Base-by-base conservation (phyloP, 192 early-diverging fungal species). In the Allomyces macrogynus region DNA sequence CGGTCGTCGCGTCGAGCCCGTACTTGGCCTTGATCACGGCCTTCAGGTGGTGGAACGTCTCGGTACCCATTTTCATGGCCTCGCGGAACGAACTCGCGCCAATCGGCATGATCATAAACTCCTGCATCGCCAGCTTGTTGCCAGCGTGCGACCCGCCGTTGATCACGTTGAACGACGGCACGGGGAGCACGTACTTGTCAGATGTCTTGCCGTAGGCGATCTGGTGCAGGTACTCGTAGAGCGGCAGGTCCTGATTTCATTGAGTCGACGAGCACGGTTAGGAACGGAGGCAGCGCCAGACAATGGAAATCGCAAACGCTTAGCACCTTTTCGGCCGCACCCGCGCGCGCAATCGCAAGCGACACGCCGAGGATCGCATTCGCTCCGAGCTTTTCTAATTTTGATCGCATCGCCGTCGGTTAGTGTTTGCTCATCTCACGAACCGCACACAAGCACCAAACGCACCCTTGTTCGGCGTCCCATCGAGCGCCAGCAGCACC, bases 91-190 rank as follows among this genome's bases (percentile, higher is more conserved):
- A 86, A 43, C 75, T 64, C 32, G 95, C 95, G 68, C 95, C 95
- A 61, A 89, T 93, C 64, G 95, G 95, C 74, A 95, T 76, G 69
- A 98, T 98, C 95, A 98, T 98, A 80, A 97, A 98, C 78, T 98
- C 95, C 76, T 98, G 95, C 92, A 98, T 95, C 68, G 95, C 95
- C 65, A 98, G 86, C 81, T 94, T 96, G 89, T 98, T 98, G 69
- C 95, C 95, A 54, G 95, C 95, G 78, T 98, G 95, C 64, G 89
- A 90, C 64, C 95, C 95, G 72, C 95, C 95, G 83, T 98, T 98
- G 80, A 98, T 93, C 70, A 98, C 92, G 82, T 98, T 98, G 84
- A 98, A 92, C 61, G 88, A 79, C 25, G 95, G 95, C 27, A 98
- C 93, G 24, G 95, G 95, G 63, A 98, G 86, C 64, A 96, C 88